Evolutionary conservation across 106 monocot genomes (phyloP).

Genomic region (Dendrobium nobile): DNA sequence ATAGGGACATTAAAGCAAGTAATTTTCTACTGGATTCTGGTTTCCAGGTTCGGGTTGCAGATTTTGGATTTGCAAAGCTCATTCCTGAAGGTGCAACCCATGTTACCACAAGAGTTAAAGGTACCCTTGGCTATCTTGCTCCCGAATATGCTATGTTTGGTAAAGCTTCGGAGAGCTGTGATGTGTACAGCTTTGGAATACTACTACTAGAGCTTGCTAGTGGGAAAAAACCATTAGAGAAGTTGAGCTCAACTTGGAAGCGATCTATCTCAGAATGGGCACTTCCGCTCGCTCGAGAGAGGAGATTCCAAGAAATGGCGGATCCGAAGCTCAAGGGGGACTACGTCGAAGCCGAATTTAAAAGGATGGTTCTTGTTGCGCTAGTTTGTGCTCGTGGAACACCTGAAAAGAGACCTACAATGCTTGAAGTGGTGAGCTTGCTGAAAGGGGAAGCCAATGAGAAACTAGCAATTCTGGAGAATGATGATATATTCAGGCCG

Average conservation of each 20-base stretch:
- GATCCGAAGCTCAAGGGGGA: conserved; percentile 39
- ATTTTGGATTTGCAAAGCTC: conserved; percentile 65
- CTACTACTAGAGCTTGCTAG: conserved; percentile 52
- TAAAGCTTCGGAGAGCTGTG: conserved; percentile 55
- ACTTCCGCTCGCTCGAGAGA: conserved; percentile 37
- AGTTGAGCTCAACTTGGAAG: conserved; percentile 17
- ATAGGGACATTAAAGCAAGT: conserved; percentile 1
- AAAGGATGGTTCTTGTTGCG: conserved; percentile 43
- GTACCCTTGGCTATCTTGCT: conserved; percentile 55
- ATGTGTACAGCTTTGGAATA: conserved; percentile 61
- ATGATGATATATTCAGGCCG: conserved; percentile 23
- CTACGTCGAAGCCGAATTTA: conserved; percentile 27
- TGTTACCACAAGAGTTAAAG: conserved; percentile 49
- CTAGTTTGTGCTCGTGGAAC: conserved; percentile 33
- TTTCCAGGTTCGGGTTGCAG: conserved; percentile 46
- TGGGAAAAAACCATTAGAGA: conserved; percentile 48
- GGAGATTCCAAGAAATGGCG: conserved; percentile 32
- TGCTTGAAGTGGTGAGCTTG: conserved; percentile 20
- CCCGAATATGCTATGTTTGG: conserved; percentile 57
- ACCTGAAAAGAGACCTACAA: conserved; percentile 23
- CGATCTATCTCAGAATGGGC: conserved; percentile 43
- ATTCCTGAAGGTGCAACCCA: conserved; percentile 55
- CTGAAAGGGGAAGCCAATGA: conserved; percentile 26
- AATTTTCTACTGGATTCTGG: conserved; percentile 35
- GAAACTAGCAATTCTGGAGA: conserved; percentile 12